A percentile compares a stretch with the other conserved stretches of the same genome.
Conservation (phyloP, 768 basidiomycete genomes). For the Mycena galopus region DNA sequence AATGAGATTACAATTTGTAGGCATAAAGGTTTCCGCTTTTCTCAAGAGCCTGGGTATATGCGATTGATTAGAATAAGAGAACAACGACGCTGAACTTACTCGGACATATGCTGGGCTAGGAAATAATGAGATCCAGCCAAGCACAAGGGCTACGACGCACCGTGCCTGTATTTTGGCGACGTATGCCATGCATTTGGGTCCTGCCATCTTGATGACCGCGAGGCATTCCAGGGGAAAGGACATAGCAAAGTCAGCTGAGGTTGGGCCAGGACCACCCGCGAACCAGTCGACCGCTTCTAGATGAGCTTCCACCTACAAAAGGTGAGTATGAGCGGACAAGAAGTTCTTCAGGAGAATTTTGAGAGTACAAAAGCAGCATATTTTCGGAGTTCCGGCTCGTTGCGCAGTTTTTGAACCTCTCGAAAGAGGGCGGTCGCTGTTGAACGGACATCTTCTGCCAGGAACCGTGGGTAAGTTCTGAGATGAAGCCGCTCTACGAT, state of each 20-base stretch:
- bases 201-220: conserved; percentile 37
- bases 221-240: conserved; percentile 52
- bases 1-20: conserved; percentile 17
- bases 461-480: conserved; percentile 43
- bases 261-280: conserved; percentile 55
- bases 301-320: conserved; percentile 52
- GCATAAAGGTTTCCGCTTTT: conserved; percentile 21
- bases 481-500: conserved; percentile 53
- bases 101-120: conserved; percentile 13
- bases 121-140: background rate
- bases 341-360: background rate
- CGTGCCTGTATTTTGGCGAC: conserved; percentile 53
- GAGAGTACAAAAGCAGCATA: conserved; percentile 17
- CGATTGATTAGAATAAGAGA: background rate
- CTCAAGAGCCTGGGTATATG: conserved; percentile 11
- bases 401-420: conserved; percentile 40
- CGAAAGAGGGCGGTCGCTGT: conserved; percentile 46
- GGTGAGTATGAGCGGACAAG: background rate
- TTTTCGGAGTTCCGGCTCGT: conserved; percentile 46
- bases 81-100: background rate
- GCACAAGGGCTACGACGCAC: conserved; percentile 28
- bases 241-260: conserved; percentile 62
- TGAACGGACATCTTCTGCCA: conserved; percentile 54
- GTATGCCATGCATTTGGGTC: conserved; percentile 53
- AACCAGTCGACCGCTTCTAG: conserved; percentile 47